Base-by-base conservation (phyloP, 257 asterid species). In the Mentha longifolia region DNA sequence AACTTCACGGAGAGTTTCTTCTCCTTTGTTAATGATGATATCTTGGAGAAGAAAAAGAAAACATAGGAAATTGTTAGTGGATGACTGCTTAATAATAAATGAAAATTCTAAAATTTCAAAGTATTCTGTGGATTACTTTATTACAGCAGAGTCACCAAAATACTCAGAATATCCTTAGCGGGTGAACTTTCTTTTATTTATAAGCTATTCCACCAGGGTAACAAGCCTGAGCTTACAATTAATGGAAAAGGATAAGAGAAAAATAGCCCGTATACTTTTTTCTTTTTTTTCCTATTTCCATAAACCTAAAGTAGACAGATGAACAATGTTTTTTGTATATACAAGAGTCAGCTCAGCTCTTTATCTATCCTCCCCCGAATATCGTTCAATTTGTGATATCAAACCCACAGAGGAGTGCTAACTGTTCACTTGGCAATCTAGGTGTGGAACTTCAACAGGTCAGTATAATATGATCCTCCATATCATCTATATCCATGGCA, bases 11-110 rank as follows among this genome's bases (percentile, higher is more conserved):
- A 69, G 3, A 68, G 65, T 62, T 78, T 81, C 78, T 82, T 84
- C 81, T 74, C 84, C 77, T 83, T 80, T 50, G 52, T 28, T 59
- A 86, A 65, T 41, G 89, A 79, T 71, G 84, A 79, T 70, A 86
- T 76, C 91, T 76, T 83, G 80, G 31, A 39, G 35, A 64, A 39
- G 20, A 15, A 8, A 28, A 15, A n/a, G 19, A 17, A n/a, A 30
- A 52, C 51, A 42, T 3, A 43, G 14, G 33, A 45, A 30, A 13
- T 10, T 30, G 33, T 60, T 33, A 68, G 67, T 41, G 25, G 5
- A 19, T 39, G 6, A 61, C 4, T 28, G 19, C 47, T 12, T 25
- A 71, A 56, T 39, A 57, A 20, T 22, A 31, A 43, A 74, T 20
- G 64, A 37, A 67, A 43, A 46, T 46, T 58, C 19, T 41, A 65